Evolutionary conservation across 306 rosid genomes (phyloP).

Genomic region (Vigna hirtella): DNA sequence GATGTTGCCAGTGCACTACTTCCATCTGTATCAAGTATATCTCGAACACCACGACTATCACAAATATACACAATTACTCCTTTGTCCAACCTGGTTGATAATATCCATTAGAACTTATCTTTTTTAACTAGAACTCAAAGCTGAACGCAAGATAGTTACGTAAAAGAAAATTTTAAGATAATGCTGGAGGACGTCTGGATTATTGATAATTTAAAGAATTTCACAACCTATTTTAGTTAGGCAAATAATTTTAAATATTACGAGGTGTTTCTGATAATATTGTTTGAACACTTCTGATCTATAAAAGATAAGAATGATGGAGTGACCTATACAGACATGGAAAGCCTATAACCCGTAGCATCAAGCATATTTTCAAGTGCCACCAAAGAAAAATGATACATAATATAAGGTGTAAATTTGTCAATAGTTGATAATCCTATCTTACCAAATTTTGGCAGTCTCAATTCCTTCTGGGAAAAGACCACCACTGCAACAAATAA

Average conservation of each 20-base stretch:
- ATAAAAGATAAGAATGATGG: slow-evolving; percentile 1
- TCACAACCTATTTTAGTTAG: slow-evolving; percentile 18
- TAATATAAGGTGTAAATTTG: slow-evolving; percentile 32
- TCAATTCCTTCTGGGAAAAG: slow-evolving; percentile 98
- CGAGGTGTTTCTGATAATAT: slow-evolving; percentile 37
- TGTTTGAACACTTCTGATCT: slow-evolving; percentile 22
- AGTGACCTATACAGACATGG: slow-evolving; percentile 23
- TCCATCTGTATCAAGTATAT: slow-evolving; percentile 97
- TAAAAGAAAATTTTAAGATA: slow-evolving; percentile 8
- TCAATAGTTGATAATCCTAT: slow-evolving; percentile 37
- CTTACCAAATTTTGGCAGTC: slow-evolving; percentile 97
- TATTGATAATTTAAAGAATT: slow-evolving; percentile 28
- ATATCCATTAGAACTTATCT: slow-evolving; percentile 44
- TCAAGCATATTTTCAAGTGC: slow-evolving; percentile 19
- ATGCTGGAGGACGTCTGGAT: slow-evolving; percentile 2
- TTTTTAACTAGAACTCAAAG: slow-evolving; percentile 25
- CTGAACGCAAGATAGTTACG: slow-evolving; percentile 20
- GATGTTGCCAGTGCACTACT: slow-evolving; percentile 78
- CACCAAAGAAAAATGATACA: not conserved
- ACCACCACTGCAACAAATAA: slow-evolving; percentile 90
- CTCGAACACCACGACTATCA: slow-evolving; percentile 90
- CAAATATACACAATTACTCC: slow-evolving; percentile 95
- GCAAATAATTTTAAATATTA: slow-evolving; percentile 32
- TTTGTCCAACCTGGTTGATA: slow-evolving; percentile 91
- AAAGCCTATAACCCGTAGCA: slow-evolving; percentile 16